Evolutionary conservation across 2,329 filamentous ascomycete species (phyloP), one percentile per base, ranked within the genome.

Genomic region (Stagonosporopsis rhizophila): DNA sequence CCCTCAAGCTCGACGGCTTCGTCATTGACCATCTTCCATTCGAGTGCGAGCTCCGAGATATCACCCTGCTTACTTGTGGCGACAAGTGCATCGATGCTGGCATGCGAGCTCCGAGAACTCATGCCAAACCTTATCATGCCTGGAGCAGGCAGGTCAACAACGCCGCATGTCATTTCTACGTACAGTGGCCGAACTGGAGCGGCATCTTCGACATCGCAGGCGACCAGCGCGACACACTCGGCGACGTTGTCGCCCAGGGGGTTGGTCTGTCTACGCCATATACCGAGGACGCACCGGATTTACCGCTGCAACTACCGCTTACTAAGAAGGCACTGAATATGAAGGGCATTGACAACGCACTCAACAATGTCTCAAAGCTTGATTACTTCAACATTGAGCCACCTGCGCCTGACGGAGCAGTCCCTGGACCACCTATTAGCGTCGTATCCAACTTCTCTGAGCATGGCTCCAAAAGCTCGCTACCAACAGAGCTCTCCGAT

Each of bases 21-120:
- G 72, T 74, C 7, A 57, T 75, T 22, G 72, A 75, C 47, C 56
- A 65, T n/a, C 61, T 70, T 0, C 69, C 71, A 0, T 74, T 75
- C 22, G 59, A 69, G 34, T 53, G 61, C 28, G 69, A 72, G 40
- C 64, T 73, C 6, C 63, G 59, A 2, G 48, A 42, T 8, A 58
- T 73, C 28, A 56, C 60, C 2, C 48, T 72, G 4, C 58, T 73
- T 19, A 60, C 47, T 3, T 72, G 65, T 22, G 69, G 70, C 8
- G 46, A 64, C 22, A 56, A 67, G 23, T 72, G 70, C 47, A 53
- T 72, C 22, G 68, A 72, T 54, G 66, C 67, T 23, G 70, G 70
- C 12, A 49, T 73, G 9, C 67, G 68, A 17, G 66, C 66, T 9
- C 70, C 68, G 0, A 65, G 61, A 44, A 66, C 64, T 8, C 40